Conservation (phyloP, 2,329 filamentous ascomycete species). For the Samsoniella hepiali region DNA sequence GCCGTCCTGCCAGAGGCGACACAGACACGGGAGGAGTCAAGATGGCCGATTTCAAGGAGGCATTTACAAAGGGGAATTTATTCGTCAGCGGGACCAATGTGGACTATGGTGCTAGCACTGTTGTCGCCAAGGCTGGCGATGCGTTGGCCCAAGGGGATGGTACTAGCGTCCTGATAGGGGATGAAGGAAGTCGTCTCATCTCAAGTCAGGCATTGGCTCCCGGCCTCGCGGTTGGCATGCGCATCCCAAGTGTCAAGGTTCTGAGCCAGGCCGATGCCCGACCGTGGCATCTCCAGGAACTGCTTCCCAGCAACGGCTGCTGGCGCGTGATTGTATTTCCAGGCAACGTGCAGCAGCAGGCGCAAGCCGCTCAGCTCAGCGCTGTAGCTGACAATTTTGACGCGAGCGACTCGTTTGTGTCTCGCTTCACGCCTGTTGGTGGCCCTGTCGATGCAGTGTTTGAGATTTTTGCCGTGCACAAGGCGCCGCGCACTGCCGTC, state of each 20-base stretch:
- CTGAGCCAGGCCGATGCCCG: slow-evolving; percentile 54
- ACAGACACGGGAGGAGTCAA: slow-evolving; percentile 59
- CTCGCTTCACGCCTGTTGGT: slow-evolving; percentile 16
- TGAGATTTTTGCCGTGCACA: slow-evolving; percentile 61
- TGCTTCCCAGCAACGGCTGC: slow-evolving; percentile 53
- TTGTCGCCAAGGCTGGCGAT: slow-evolving; percentile 52
- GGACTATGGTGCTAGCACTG: slow-evolving; percentile 53
- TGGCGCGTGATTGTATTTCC: slow-evolving; percentile 61
- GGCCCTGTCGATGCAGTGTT: slow-evolving; percentile 36
- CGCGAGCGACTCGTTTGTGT: slow-evolving; percentile 20
- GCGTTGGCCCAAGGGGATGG: slow-evolving; percentile 44
- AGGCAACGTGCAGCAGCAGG: slow-evolving; percentile 48
- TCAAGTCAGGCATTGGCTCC: slow-evolving; percentile 33
- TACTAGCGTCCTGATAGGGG: slow-evolving; percentile 31
- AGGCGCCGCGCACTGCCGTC: slow-evolving; percentile 45
- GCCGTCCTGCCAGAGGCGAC: slow-evolving; percentile 55
- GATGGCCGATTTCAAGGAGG: slow-evolving; percentile 60
- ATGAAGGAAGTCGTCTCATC: slow-evolving; percentile 19
- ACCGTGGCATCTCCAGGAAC: slow-evolving; percentile 58
- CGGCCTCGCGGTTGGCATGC: slow-evolving; percentile 48
- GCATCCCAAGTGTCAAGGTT: slow-evolving; percentile 57
- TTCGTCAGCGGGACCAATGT: slow-evolving; percentile 59
- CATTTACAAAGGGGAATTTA: slow-evolving; percentile 56
- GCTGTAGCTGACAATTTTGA: slow-evolving; percentile 44
- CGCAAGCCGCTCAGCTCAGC: slow-evolving; percentile 44